Percentiles rank a stretch among this genome's conserved stretches.
phyloP scores from a whole-genome alignment of 1,284 basidiomycete species.

The Irpex sp. region DNA sequence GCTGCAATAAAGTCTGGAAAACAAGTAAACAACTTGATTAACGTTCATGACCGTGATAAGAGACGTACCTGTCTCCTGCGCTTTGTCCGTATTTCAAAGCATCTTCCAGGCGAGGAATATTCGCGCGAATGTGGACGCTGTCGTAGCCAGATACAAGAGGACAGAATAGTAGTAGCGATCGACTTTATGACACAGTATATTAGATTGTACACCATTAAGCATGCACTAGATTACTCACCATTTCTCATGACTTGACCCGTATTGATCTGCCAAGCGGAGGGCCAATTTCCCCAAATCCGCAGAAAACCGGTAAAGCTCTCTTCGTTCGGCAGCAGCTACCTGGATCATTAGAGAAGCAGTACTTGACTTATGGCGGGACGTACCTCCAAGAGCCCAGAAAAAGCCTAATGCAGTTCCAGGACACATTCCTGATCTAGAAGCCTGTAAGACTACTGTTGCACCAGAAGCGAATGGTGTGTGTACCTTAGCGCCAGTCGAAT shows the following conservation, averaged over 20 bases:
- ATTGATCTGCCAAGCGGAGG: slow-evolving; percentile 56
- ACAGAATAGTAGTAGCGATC: slow-evolving; percentile 56
- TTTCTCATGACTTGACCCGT: slow-evolving; percentile 63
- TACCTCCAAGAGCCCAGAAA: slow-evolving; percentile 67
- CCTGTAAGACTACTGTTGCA: not conserved
- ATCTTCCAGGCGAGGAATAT: slow-evolving; percentile 56
- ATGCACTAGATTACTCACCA: slow-evolving; percentile 38
- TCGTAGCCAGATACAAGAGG: slow-evolving; percentile 66
- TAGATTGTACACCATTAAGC: not conserved
- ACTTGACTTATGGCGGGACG: slow-evolving; percentile 3
- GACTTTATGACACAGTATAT: slow-evolving; percentile 32
- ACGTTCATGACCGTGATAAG: not conserved
- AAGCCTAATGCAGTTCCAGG: slow-evolving; percentile 65
- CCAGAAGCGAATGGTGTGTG: slow-evolving; percentile 3
- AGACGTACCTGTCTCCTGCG: slow-evolving; percentile 56
- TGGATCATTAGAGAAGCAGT: slow-evolving; percentile 8
- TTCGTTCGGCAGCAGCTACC: slow-evolving; percentile 52
- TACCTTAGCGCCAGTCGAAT: slow-evolving; percentile 63
- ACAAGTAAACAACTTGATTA: not conserved
- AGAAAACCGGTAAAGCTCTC: slow-evolving; percentile 62
- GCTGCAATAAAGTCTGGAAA: slow-evolving; percentile 51
- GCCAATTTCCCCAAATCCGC: slow-evolving; percentile 64
- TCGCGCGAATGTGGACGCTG: slow-evolving; percentile 58
- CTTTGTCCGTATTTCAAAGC: slow-evolving; percentile 62
- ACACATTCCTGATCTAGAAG: slow-evolving; percentile 55